Conservation (phyloP, 148 eudicot species). For the Chenopodium album region DNA sequence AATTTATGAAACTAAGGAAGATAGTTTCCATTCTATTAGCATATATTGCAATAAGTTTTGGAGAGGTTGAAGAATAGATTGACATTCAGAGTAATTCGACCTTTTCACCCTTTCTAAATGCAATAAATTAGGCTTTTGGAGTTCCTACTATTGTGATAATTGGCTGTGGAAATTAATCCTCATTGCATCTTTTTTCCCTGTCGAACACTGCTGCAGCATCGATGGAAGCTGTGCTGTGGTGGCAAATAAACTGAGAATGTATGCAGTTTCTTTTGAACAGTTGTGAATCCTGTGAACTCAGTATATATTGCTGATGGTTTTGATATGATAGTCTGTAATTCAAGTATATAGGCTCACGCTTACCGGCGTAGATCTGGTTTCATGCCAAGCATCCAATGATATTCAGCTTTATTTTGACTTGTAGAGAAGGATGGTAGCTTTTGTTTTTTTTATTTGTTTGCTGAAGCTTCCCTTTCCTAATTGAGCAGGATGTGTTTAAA, state of each 20-base stretch:
- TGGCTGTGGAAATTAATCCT: background rate
- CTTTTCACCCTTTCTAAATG: background rate
- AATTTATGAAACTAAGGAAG: too few species aligned
- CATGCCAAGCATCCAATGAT: background rate
- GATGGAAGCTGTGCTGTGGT: too few species aligned
- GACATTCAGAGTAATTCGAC: too few species aligned
- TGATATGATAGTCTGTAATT: background rate
- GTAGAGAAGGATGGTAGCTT: background rate
- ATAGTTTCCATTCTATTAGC: too few species aligned
- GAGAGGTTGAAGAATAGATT: background rate
- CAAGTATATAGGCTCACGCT: background rate
- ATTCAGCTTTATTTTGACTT: background rate
- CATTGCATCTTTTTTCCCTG: background rate
- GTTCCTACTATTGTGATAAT: too few species aligned
- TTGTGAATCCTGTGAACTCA: background rate
- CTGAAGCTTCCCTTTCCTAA: background rate
- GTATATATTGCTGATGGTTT: background rate
- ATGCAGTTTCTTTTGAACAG: background rate
- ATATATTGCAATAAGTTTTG: too few species aligned
- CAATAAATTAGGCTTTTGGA: too few species aligned
- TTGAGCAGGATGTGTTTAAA: background rate
- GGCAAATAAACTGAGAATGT: too few species aligned
- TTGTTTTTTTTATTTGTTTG: background rate
- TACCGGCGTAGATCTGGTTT: background rate
- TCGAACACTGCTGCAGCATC: too few species aligned